phyloP scores from a whole-genome alignment of 2,329 filamentous ascomycete genomes.

The Penicillium sp. region DNA sequence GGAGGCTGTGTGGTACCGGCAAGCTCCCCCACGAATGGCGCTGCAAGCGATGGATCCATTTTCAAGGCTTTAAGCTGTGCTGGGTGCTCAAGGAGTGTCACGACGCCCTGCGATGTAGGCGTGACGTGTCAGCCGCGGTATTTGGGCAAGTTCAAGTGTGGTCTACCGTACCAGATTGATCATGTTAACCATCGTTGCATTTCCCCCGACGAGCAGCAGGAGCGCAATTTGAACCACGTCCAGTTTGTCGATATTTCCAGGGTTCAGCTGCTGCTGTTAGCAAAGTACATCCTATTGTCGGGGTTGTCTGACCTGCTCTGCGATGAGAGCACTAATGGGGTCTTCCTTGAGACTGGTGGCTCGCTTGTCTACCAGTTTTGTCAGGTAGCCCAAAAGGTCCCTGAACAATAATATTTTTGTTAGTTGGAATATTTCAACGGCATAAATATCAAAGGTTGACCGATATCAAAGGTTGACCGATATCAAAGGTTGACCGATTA shows the following conservation, averaged over 20 bases:
- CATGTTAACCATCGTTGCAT: conserved; percentile 1
- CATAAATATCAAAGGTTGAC: background rate
- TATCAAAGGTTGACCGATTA: too few species aligned
- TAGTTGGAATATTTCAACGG: background rate
- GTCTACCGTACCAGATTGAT: background rate
- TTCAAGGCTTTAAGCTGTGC: background rate
- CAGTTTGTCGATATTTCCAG: background rate
- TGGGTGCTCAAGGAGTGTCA: background rate
- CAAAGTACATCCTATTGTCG: background rate
- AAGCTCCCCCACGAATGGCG: conserved; percentile 4
- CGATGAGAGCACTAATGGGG: background rate
- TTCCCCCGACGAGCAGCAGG: background rate
- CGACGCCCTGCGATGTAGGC: background rate
- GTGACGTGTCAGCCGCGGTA: background rate
- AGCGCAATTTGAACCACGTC: background rate
- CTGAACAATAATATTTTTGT: background rate
- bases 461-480: too few species aligned
- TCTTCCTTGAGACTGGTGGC: background rate
- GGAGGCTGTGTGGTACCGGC: conserved; percentile 4
- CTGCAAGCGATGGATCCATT: background rate
- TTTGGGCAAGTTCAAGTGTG: background rate
- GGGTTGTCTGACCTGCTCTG: background rate
- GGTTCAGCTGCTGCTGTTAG: background rate
- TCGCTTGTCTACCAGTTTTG: background rate
- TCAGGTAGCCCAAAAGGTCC: background rate